These are phyloP conservation scores for Pulveroboletus sp. DNA, from an alignment of 768 basidiomycete genomes.

Conservation along the genomic window DNA sequence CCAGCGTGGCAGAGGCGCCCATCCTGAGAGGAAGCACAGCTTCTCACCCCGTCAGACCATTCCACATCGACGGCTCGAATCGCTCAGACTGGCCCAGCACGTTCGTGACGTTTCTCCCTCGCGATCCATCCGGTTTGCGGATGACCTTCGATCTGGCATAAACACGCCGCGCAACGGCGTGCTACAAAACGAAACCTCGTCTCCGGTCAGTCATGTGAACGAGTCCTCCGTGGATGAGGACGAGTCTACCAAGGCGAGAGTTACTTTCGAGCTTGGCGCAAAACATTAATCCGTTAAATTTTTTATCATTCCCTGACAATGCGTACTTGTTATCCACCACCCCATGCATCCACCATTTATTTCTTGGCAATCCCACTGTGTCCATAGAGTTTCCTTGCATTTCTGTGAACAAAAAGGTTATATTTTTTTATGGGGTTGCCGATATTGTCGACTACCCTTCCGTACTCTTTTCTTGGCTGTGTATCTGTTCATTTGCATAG, in stretches of 20 bases:
- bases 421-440: not conserved
- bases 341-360: not conserved
- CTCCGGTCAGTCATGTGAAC: conserved; percentile 2
- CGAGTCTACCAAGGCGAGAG: conserved; percentile 14
- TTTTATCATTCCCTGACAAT: not conserved
- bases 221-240: conserved; percentile 15
- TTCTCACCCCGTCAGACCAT: conserved; percentile 21
- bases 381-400: conserved; percentile 1
- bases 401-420: not conserved
- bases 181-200: conserved; percentile 21
- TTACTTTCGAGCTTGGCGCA: conserved; percentile 18
- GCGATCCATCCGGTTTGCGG: conserved; percentile 49
- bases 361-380: not conserved
- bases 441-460: not conserved
- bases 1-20: conserved; percentile 23
- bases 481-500: conserved; percentile 8
- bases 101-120: conserved; percentile 43
- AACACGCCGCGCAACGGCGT: conserved; percentile 18
- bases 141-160: conserved; percentile 28
- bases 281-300: conserved; percentile 3
- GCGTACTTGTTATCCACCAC: not conserved
- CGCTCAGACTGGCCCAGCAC: conserved; percentile 16
- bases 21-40: conserved; percentile 5
- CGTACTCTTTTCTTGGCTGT: not conserved
- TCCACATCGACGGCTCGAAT: conserved; percentile 31